Conservation (phyloP, 2,329 filamentous ascomycete species). For the Penicillium aurantiogriseum region DNA sequence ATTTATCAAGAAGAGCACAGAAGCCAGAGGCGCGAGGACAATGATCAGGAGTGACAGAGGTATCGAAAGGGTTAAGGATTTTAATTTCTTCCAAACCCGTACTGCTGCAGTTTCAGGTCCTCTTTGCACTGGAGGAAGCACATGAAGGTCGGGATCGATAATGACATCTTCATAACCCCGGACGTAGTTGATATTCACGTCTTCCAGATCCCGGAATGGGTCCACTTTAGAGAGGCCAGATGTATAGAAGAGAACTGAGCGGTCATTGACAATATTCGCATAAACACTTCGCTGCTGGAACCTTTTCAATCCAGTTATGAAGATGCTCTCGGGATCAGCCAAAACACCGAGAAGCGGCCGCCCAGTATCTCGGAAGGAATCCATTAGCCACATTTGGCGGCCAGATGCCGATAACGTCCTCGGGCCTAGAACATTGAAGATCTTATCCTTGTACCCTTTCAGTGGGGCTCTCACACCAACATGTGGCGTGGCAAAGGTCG, state of each 20-base stretch:
- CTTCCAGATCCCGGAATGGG: constrained; percentile 68
- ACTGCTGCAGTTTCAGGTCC: constrained; percentile 26
- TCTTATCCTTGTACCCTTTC: constrained; percentile 62
- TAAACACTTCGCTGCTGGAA: constrained; percentile 80
- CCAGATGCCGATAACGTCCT: constrained; percentile 79
- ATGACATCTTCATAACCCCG: constrained; percentile 72
- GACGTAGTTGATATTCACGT: constrained; percentile 70
- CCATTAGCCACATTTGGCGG: constrained; percentile 81
- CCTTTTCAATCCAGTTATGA: constrained; percentile 71
- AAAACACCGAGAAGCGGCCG: constrained; percentile 76
- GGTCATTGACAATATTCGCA: constrained; percentile 83
- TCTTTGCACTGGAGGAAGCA: constrained; percentile 30
- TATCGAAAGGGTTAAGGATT: constrained; percentile 51
- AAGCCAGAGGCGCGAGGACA: constrained; percentile 71
- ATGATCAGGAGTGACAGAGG: constrained; percentile 65
- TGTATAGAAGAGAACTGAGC: constrained; percentile 79
- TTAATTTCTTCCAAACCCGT: constrained; percentile 35
- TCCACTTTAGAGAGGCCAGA: constrained; percentile 74
- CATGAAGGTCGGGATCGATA: constrained; percentile 54
- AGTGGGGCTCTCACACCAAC: constrained; percentile 71
- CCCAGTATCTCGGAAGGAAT: constrained; percentile 80
- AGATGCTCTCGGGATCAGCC: constrained; percentile 80
- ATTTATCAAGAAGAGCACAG: constrained; percentile 71
- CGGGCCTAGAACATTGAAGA: constrained; percentile 83
- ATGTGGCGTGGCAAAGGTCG: constrained; percentile 84